Evolutionary conservation across 129 eudicot species (phyloP).

Genomic region (Saposhnikovia divaricata): DNA sequence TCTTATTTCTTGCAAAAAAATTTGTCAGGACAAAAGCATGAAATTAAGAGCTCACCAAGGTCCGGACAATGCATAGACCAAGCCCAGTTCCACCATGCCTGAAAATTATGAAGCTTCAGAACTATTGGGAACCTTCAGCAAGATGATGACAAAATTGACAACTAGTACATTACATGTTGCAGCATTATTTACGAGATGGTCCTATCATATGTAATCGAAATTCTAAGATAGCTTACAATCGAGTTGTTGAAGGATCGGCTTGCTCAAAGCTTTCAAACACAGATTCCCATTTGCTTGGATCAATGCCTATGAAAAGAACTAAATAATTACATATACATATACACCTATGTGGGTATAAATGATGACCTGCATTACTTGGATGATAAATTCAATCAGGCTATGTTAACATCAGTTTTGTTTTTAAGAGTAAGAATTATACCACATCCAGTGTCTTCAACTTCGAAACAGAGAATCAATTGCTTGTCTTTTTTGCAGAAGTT

Average conservation of each 20-base stretch:
- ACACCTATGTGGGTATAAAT: neutral
- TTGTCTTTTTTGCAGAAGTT: conserved; percentile 45
- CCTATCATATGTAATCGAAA: neutral
- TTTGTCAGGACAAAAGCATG: neutral
- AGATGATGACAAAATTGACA: neutral
- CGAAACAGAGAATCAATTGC: conserved; percentile 69
- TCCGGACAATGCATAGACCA: conserved; percentile 93
- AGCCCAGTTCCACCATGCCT: conserved; percentile 99
- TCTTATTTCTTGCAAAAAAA: neutral
- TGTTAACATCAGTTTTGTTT: neutral
- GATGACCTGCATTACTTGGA: neutral
- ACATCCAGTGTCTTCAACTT: conserved; percentile 89
- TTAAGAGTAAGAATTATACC: conserved; percentile 40
- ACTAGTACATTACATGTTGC: neutral
- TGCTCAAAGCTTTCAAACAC: conserved; percentile 98
- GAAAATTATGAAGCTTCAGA: conserved; percentile 20
- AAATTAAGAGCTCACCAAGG: conserved; percentile 52
- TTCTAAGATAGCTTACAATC: conserved; percentile 47
- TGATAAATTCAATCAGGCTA: neutral
- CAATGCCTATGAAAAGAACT: conserved; percentile 49
- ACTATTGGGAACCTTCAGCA: conserved; percentile 6
- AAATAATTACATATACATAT: neutral
- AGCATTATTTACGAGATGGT: neutral
- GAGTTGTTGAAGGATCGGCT: conserved; percentile 96
- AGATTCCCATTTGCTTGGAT: conserved; percentile 96